Evolutionary conservation across 768 basidiomycete genomes (phyloP).

Genomic region (Mycena leptocephala): DNA sequence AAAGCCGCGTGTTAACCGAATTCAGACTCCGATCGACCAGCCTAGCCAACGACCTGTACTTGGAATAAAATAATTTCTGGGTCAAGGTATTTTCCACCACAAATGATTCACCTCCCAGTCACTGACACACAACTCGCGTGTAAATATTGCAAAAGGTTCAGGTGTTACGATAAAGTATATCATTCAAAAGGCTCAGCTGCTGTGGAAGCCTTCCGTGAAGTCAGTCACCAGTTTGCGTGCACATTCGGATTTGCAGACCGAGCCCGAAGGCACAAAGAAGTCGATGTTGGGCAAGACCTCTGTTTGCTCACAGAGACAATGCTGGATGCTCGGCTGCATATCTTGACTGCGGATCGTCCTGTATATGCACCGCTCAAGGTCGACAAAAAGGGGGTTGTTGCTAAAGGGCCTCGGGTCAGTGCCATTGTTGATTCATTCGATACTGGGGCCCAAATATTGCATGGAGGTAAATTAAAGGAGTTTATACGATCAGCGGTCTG

Average conservation of each 20-base stretch:
- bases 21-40: too few species aligned
- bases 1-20: too few species aligned
- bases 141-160: conserved; percentile 7
- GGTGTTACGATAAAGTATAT: conserved; percentile 10
- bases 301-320: conserved; percentile 10
- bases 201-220: conserved; percentile 16
- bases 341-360: neutral
- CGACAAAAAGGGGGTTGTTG: conserved; percentile 9
- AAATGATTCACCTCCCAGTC: neutral
- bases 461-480: conserved; percentile 39
- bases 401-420: neutral
- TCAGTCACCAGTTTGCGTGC: conserved; percentile 8
- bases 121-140: neutral
- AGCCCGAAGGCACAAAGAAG: conserved; percentile 40
- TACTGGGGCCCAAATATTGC: conserved; percentile 33
- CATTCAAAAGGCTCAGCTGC: conserved; percentile 7
- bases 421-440: conserved; percentile 38
- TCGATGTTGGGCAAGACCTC: conserved; percentile 38
- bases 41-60: too few species aligned
- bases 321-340: conserved; percentile 13
- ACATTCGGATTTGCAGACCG: conserved; percentile 33
- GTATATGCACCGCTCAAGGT: neutral
- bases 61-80: conserved; percentile 49
- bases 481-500: conserved; percentile 39
- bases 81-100: conserved; percentile 34